Conservation (phyloP, 768 basidiomycete species). For the Serendipita sp. region DNA sequence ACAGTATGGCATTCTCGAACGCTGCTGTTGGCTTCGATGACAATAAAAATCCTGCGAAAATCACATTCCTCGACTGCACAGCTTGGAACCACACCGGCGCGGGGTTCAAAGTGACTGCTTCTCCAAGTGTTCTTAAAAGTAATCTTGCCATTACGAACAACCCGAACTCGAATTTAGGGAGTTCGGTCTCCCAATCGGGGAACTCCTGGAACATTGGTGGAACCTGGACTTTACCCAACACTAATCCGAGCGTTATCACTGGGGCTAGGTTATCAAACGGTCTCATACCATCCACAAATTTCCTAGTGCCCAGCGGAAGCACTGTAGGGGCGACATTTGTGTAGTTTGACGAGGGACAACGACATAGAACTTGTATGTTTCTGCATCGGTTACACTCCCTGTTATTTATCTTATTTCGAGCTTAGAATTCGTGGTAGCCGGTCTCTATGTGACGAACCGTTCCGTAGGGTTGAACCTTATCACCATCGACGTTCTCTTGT, state of each 20-base stretch:
- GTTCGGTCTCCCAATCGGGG: constrained; percentile 6
- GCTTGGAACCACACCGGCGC: constrained; percentile 6
- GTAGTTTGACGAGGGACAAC: not conserved
- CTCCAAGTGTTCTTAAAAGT: not conserved
- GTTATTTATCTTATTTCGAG: too few relatives aligned
- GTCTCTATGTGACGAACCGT: too few relatives aligned
- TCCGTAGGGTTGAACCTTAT: too few relatives aligned
- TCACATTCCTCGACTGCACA: constrained; percentile 5
- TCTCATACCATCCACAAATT: not conserved
- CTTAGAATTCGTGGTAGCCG: too few relatives aligned
- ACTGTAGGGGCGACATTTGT: not conserved
- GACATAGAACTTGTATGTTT: too few relatives aligned
- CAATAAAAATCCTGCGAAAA: not conserved
- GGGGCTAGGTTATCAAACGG: not conserved
- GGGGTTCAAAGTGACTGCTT: constrained; percentile 6
- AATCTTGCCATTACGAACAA: constrained; percentile 6
- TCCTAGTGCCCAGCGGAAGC: not conserved
- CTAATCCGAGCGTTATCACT: not conserved
- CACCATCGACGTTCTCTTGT: too few relatives aligned
- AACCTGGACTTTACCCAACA: not conserved
- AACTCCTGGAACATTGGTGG: constrained; percentile 9
- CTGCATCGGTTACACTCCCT: too few relatives aligned
- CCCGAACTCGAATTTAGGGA: constrained; percentile 6
- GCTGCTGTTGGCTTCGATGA: constrained; percentile 7
- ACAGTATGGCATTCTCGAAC: constrained; percentile 7